These are phyloP conservation scores for Aspergillus terreus DNA, from an alignment of 2,329 filamentous ascomycete genomes.

Conservation along the genomic window DNA sequence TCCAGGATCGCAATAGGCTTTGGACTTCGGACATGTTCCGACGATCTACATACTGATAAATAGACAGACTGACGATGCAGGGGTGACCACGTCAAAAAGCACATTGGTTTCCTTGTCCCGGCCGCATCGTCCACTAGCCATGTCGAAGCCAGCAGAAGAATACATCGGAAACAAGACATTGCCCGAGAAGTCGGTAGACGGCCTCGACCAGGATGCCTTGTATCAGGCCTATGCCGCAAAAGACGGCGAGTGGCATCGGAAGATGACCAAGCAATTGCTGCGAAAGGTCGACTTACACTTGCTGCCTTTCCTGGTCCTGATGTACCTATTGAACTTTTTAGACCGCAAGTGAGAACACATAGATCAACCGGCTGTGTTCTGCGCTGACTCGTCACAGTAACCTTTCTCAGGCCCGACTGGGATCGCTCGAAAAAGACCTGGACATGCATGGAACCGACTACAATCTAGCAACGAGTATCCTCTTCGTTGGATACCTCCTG, in stretches of 20 bases:
- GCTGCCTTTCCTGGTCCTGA: slow-evolving; percentile 26
- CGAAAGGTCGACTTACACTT: slow-evolving; percentile 28
- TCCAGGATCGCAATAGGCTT: not conserved
- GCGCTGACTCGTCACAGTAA: slow-evolving; percentile 31
- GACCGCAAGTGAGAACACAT: slow-evolving; percentile 23
- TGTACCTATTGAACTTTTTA: slow-evolving; percentile 31
- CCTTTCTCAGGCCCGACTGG: slow-evolving; percentile 53
- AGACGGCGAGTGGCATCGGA: slow-evolving; percentile 22
- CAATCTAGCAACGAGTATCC: slow-evolving; percentile 53
- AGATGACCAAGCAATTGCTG: slow-evolving; percentile 21
- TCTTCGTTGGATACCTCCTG: slow-evolving; percentile 58
- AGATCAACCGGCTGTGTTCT: no score
- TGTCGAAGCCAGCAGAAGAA: slow-evolving; percentile 1
- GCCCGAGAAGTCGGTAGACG: not conserved
- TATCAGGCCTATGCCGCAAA: slow-evolving; percentile 25
- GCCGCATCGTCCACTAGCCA: not conserved
- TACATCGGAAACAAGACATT: not conserved
- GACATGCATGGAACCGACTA: slow-evolving; percentile 55
- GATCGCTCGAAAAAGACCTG: slow-evolving; percentile 52
- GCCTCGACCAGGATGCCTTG: slow-evolving; percentile 21
- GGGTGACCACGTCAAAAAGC: no score
- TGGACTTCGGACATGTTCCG: not conserved
- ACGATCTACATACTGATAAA: not conserved
- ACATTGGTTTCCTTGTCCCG: not conserved
- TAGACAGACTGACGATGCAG: not conserved